Evolutionary conservation across 2,329 filamentous ascomycete genomes (phyloP), one percentile per base, ranked within the genome.

Genomic region (Aspergillus niger): DNA sequence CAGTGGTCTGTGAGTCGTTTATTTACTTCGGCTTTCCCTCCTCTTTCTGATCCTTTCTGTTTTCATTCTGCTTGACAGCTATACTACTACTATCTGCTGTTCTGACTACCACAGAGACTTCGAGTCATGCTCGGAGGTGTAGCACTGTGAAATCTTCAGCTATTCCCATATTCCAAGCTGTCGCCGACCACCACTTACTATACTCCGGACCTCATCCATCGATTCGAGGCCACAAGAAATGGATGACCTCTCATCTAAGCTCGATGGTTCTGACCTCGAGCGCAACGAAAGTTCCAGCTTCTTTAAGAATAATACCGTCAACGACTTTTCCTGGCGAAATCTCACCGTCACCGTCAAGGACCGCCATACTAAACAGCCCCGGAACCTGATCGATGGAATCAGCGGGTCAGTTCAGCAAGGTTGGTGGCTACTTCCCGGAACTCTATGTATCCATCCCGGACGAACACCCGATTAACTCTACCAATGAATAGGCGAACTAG

Each of bases 341-440:
- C 79, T 92, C 54, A 87, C 82, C 0, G 90, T 93, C 51, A 87
- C 83, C 0, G 89, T 94, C 65, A 90, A 91, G 68, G 89, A 93
- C 73, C 81, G 85, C 5, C 80, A 85, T 63, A 88, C 87, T 1
- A 88, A 89, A 67, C 71, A 85, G 63, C 81, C 85, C 1, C 86
- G 87, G 65, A 79, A 82, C 17, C 86, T 93, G 60, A 81, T 93
- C 4, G 81, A 84, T 32, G 79, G 85, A 65, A 83, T 89, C 51
- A 82, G 83, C 68, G 90, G 90, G 10, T 76, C 86, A 54, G 85
- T 90, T 48, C 78, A 86, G 72, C 87, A 88, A 32, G 87, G 86
- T 85, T 55, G 3, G 66, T 64, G 30, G 6, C 17, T 20, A n/a
- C 8, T 17, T n/a, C n/a, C 6, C n/a, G 24, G 15, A n/a, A 30